Evolutionary conservation across 192 early-diverging fungal genomes (phyloP).

Genomic region (Coemansia sp.): DNA sequence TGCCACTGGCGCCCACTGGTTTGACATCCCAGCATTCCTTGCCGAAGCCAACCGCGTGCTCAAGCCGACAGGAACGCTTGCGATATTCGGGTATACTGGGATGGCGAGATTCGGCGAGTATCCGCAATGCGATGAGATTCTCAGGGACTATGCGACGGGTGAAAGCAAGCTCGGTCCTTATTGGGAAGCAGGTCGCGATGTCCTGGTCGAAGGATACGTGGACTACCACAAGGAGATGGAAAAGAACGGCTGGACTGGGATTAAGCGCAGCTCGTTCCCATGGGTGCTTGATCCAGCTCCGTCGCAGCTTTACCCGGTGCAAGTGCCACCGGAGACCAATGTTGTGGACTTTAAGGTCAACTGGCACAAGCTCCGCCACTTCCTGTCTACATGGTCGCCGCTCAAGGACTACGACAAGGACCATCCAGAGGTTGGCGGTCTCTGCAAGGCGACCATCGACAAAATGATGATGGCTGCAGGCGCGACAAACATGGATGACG

Average conservation of each 20-base stretch:
- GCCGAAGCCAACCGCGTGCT: conserved; percentile 43
- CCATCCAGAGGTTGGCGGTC: no score
- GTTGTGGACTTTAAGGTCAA: conserved; percentile 31
- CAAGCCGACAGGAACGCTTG: conserved; percentile 38
- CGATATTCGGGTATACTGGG: conserved; percentile 47
- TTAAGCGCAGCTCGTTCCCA: conserved; percentile 23
- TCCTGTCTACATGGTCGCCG: conserved; percentile 17
- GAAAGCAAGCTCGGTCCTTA: conserved; percentile 9
- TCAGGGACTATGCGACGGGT: conserved; percentile 25
- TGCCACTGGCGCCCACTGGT: conserved; percentile 49
- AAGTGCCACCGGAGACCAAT: conserved; percentile 2
- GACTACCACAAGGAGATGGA: conserved; percentile 25
- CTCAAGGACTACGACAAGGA: conserved; percentile 13
- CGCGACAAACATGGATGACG: no score
- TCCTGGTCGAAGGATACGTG: conserved; percentile 29
- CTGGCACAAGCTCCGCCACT: conserved; percentile 24
- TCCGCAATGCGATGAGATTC: conserved; percentile 37
- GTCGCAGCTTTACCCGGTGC: conserved; percentile 10
- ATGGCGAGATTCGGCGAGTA: conserved; percentile 39
- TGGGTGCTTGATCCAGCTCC: conserved; percentile 17
- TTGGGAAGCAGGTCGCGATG: conserved; percentile 39
- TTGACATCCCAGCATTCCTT: no score
- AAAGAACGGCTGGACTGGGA: conserved; percentile 11
- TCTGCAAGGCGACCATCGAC: no score
- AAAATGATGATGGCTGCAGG: no score